phyloP scores from a whole-genome alignment of 2,329 filamentous ascomycete species.

The Magnaporthiopsis rhizophila region DNA sequence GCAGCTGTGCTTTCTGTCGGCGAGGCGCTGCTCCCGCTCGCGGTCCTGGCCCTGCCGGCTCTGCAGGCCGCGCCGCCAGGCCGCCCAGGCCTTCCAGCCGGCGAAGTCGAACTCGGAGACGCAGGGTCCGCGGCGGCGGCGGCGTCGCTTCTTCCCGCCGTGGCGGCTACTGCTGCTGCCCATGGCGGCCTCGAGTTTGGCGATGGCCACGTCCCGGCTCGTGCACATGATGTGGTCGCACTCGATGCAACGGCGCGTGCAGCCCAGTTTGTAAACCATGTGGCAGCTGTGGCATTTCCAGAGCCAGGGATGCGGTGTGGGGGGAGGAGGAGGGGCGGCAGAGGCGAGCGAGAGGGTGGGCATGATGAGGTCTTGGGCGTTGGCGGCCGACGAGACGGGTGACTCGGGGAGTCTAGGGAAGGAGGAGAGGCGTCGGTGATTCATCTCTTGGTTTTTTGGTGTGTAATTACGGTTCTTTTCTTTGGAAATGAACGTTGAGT shows the following conservation, averaged over 20 bases:
- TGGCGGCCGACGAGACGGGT: neutral
- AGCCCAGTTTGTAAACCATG: constrained; percentile 18
- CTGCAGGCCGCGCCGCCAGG: constrained; percentile 20
- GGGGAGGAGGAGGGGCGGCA: constrained; percentile 9
- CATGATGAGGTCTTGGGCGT: neutral
- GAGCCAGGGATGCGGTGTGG: constrained; percentile 17
- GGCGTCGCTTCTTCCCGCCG: constrained; percentile 1
- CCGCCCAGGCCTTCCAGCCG: constrained; percentile 21
- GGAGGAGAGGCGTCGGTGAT: neutral
- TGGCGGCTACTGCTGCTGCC: neutral
- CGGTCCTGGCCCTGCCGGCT: neutral
- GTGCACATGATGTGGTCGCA: constrained; percentile 30
- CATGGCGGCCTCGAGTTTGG: too few relatives aligned
- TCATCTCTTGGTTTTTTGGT: neutral
- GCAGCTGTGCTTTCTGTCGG: constrained; percentile 16
- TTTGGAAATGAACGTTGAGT: neutral
- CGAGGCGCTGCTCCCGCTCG: constrained; percentile 13
- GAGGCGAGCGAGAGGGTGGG: too few relatives aligned
- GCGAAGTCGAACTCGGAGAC: constrained; percentile 24
- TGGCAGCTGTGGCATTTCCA: constrained; percentile 27
- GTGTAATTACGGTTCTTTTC: neutral
- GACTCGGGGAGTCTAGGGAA: constrained; percentile 21
- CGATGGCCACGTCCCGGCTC: constrained; percentile 10
- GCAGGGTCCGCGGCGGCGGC: constrained; percentile 15
- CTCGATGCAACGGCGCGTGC: constrained; percentile 29